Evolutionary conservation across 2,329 filamentous ascomycete genomes (phyloP), one percentile per base, ranked within the genome.

Genomic region (Graphilbum fragrans): DNA sequence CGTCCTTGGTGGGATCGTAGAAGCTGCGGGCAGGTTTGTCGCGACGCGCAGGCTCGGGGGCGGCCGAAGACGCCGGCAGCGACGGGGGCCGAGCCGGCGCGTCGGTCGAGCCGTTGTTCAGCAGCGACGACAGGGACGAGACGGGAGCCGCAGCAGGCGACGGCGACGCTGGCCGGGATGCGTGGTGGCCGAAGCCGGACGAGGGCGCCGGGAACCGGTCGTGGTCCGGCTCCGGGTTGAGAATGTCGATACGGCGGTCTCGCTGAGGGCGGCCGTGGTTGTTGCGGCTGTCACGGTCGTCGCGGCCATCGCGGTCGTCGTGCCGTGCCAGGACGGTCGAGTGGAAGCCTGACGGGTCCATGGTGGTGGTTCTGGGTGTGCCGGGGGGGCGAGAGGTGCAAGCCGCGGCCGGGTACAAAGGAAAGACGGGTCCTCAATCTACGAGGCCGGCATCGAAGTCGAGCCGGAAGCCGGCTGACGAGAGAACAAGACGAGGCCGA

Each of bases 1-100:
- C 64, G 57, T 74, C 70, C 35, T 65, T 69, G 35, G 66, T 65
- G 16, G 69, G 69, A 50, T 74, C 70, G 59, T 74, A 74, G 57
- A 69, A 71, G 55, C 65, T 64, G 52, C 67, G 58, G 42, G 43
- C 40, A 19, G 42, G 38, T 40, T 41, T 46, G 10, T 49, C 49
- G 36, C 43, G 46, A 19, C 40, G 39, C 19, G 43, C 20, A 12
- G 23, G n/a, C n/a, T n/a, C n/a, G n/a, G n/a, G n/a, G n/a, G n/a
- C n/a, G n/a, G n/a, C n/a, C 7, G 44, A 34, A n/a, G 39, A 32
- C 37, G 34, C 40, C 12, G 40, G 27, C 25, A 40, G 37, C 25
- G n/a, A 31, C 33, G 39, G 36, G 37, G 44, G 29, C 35, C 17
- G 40, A 27, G 42, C 25, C 29, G 33, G 32, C 22, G 35, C 37